phyloP scores from a whole-genome alignment of 2,329 filamentous ascomycete genomes.

The Xylaria arbuscula region DNA sequence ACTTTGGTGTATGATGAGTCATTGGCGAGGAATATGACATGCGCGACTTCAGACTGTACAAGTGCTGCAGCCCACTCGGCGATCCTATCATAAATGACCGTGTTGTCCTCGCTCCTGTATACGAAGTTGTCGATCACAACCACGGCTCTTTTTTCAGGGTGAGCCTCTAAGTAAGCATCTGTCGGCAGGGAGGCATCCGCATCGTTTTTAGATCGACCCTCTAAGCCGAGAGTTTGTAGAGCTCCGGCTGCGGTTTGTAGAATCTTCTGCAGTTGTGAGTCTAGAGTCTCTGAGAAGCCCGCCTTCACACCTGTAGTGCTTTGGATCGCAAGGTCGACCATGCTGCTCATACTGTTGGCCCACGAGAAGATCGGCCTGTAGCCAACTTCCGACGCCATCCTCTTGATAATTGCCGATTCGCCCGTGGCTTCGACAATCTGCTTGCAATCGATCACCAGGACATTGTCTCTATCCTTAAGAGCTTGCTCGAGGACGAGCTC shows the following conservation, averaged over 20 bases:
- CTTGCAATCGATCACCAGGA: constrained; percentile 91
- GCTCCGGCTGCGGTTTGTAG: constrained; percentile 84
- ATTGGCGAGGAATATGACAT: constrained; percentile 93
- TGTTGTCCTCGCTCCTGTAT: constrained; percentile 76
- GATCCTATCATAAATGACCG: constrained; percentile 79
- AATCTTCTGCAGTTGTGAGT: constrained; percentile 90
- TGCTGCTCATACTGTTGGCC: constrained; percentile 93
- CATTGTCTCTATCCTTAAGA: constrained; percentile 78
- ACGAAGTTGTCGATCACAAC: constrained; percentile 94
- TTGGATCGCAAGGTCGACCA: constrained; percentile 91
- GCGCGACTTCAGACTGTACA: constrained; percentile 87
- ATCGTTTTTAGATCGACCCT: constrained; percentile 75
- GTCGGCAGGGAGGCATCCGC: constrained; percentile 78
- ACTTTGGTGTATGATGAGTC: constrained; percentile 91
- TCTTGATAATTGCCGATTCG: constrained; percentile 84
- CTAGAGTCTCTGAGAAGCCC: constrained; percentile 91
- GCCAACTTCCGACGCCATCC: constrained; percentile 84
- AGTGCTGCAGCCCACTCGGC: constrained; percentile 90
- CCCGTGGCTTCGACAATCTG: constrained; percentile 90
- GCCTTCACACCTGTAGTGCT: constrained; percentile 94
- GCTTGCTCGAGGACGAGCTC: constrained; percentile 89
- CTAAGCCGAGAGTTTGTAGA: constrained; percentile 80
- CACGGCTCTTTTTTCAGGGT: constrained; percentile 84
- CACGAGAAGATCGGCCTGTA: constrained; percentile 95
- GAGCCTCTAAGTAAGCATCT: constrained; percentile 89